These are phyloP conservation scores for Candida insectorum DNA, from an alignment of 805 yeast genomes.

Conservation along the genomic window DNA sequence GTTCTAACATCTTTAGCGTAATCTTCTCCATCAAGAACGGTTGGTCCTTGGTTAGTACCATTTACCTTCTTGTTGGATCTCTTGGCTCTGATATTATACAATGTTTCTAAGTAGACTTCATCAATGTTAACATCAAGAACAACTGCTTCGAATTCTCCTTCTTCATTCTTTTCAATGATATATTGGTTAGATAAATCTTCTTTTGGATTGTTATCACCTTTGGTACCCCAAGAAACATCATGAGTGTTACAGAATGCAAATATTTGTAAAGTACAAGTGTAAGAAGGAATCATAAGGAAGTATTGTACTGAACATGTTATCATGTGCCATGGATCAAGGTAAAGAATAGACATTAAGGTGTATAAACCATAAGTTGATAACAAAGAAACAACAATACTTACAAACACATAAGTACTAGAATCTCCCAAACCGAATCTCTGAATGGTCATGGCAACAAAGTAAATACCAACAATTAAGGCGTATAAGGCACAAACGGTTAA, in stretches of 20 bases:
- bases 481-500: constrained; percentile 78
- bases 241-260: constrained; percentile 98
- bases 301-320: constrained; percentile 84
- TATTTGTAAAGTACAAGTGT: constrained; percentile 87
- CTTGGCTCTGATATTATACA: constrained; percentile 68
- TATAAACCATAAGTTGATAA: constrained; percentile 91
- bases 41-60: constrained; percentile 12
- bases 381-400: constrained; percentile 79
- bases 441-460: constrained; percentile 63
- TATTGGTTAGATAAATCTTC: constrained; percentile 74
- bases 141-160: constrained; percentile 76
- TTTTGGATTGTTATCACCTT: constrained; percentile 77
- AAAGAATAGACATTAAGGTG: constrained; percentile 73
- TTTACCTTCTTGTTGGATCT: constrained; percentile 54
- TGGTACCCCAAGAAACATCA: constrained; percentile 99
- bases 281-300: constrained; percentile 84
- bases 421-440: constrained; percentile 38
- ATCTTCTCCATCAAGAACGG: constrained; percentile 57
- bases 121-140: constrained; percentile 83
- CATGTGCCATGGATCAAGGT: constrained; percentile 96
- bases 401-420: constrained; percentile 48
- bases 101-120: constrained; percentile 72
- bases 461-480: constrained; percentile 78
- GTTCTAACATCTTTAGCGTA: constrained; percentile 95
- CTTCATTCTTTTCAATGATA: constrained; percentile 72